Conservation (phyloP, 164 flowering plant genomes). For the Nelumbo lutea region DNA sequence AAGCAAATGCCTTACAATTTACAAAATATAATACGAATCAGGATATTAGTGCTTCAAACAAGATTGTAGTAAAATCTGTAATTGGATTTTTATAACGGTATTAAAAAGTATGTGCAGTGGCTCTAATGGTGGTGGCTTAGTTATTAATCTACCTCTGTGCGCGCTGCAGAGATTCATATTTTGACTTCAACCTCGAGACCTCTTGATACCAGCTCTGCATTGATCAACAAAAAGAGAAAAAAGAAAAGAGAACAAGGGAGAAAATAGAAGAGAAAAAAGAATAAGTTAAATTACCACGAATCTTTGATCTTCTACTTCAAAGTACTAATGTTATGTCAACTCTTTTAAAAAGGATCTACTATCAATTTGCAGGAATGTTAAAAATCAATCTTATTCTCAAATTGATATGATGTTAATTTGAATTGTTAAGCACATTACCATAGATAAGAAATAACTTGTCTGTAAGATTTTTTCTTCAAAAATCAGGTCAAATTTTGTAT, state of each 20-base stretch:
- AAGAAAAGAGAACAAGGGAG: neutral
- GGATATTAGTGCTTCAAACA: neutral
- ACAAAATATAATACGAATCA: neutral
- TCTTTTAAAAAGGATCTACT: too few relatives aligned
- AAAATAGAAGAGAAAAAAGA: neutral
- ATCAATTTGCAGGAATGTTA: too few relatives aligned
- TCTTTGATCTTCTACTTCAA: neutral
- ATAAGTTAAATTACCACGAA: neutral
- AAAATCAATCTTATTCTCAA: too few relatives aligned
- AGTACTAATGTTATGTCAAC: too few relatives aligned
- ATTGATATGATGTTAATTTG: too few relatives aligned
- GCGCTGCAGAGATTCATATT: slow-evolving; percentile 69
- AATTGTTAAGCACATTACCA: too few relatives aligned
- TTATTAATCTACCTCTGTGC: slow-evolving; percentile 55
- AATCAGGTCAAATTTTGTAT: too few relatives aligned
- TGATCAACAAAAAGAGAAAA: neutral
- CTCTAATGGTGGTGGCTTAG: neutral
- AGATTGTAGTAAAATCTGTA: neutral
- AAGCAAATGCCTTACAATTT: slow-evolving; percentile 60
- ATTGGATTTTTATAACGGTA: neutral
- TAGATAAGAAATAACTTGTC: too few relatives aligned
- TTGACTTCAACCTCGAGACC: slow-evolving; percentile 62
- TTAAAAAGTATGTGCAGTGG: neutral
- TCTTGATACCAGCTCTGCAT: slow-evolving; percentile 80
- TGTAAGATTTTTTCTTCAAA: too few relatives aligned